Base-by-base conservation (phyloP, 352 stramenopile genomes). In the Globisporangium spinosum region DNA sequence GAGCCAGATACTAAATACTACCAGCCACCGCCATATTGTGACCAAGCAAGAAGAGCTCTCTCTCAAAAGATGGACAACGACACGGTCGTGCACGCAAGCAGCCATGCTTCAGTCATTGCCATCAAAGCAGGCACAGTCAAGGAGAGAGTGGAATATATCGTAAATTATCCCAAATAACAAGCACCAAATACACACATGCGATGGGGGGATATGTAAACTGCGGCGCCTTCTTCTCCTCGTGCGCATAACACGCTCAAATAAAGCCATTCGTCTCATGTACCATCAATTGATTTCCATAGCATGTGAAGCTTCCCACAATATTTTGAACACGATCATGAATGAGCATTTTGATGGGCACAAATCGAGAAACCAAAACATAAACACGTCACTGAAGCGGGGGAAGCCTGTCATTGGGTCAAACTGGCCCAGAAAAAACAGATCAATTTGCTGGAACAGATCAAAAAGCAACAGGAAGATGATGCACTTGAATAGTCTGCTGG, bases 381-480 rank as follows among this genome's bases (percentile, higher is more conserved):
- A 22, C 13, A 49, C 13, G 51, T 57, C 51, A 57, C 51, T 57
- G 22, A n/a, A 57, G 5, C 23, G 51, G 51, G 51, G 51, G 40
- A 49, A 4, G 0, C 15, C 40, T 34, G 51, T 57, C 22, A 57
- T 27, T 29, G 15, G 25, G 10, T n/a, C 51, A 57, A 23, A 34
- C 10, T n/a, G 3, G 4, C 51, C 12, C 23, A 57, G 22, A 9
- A 49, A 65, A 12, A 38, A 3, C 25, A 66, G 49, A 45, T 12
- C 38, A 45, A 45, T 45, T 45, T 45, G 38, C 38, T 45, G 38
- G 35, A 45, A 45, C 38, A 34, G 40, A 35, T 12, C 17, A 51
- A 55, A 25, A 60, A 22, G 6, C 35, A 60, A 58, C 54, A n/a
- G 34, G n/a, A 56, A 40, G 23, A 64, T 64, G 59, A 55, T 64